Conservation (phyloP, 2,329 filamentous ascomycete species). For the Aspergillus aculeatus region DNA sequence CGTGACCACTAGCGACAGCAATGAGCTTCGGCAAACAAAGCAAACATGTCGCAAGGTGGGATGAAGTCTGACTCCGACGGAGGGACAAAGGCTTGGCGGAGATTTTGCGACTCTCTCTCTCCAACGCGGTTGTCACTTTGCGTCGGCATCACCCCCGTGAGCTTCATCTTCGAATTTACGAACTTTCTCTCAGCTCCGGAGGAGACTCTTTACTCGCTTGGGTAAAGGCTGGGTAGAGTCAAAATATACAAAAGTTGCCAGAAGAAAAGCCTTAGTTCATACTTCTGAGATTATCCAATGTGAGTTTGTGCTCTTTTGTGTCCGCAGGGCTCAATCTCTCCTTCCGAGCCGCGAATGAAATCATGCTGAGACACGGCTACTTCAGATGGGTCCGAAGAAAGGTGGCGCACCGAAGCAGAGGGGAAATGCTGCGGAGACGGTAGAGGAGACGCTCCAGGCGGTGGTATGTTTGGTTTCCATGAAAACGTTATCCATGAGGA, state of each 20-base stretch:
- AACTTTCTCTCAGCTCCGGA: background rate
- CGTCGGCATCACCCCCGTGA: background rate
- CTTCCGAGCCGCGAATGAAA: background rate
- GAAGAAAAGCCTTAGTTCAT: background rate
- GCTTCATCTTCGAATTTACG: background rate
- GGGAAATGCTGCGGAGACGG: constrained; percentile 53
- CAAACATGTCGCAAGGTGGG: constrained; percentile 26
- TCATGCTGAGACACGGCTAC: background rate
- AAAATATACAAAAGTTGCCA: background rate
- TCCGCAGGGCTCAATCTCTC: background rate
- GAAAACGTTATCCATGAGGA: too few species aligned
- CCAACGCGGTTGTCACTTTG: background rate
- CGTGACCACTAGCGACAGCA: background rate
- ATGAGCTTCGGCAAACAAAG: constrained; percentile 4
- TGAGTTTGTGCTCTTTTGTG: background rate
- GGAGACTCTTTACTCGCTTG: background rate
- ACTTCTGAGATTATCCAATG: background rate
- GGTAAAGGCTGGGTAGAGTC: background rate
- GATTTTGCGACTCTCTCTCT: constrained; percentile 24
- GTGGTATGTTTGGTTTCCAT: constrained; percentile 48
- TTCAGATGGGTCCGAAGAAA: constrained; percentile 38
- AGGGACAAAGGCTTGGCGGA: constrained; percentile 27
- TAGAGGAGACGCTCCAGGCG: constrained; percentile 63
- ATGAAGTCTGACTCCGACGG: constrained; percentile 20
- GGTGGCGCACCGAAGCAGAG: constrained; percentile 33